phyloP scores from a whole-genome alignment of 2,329 filamentous ascomycete genomes.

The Fusarium chaquense region DNA sequence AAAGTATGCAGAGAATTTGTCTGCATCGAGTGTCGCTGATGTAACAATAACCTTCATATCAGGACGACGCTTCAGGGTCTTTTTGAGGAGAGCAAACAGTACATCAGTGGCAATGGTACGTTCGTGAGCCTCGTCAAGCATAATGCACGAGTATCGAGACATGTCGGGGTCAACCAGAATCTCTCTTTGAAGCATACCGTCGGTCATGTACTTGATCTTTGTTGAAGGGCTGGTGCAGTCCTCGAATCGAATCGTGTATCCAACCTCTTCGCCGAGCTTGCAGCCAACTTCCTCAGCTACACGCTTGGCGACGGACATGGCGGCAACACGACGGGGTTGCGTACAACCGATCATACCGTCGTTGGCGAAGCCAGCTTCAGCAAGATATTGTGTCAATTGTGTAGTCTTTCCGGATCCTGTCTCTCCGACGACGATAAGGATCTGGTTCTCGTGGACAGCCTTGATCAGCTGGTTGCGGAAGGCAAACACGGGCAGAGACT shows the following conservation, averaged over 20 bases:
- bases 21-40: constrained; percentile 93
- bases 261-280: constrained; percentile 89
- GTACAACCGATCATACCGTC: constrained; percentile 94
- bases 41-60: constrained; percentile 97
- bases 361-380: constrained; percentile 90
- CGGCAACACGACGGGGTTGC: constrained; percentile 94
- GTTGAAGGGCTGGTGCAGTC: constrained; percentile 90
- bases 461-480: constrained; percentile 90
- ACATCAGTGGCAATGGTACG: constrained; percentile 96
- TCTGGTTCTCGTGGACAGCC: constrained; percentile 87
- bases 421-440: constrained; percentile 96
- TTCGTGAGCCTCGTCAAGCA: constrained; percentile 98
- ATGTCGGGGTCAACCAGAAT: constrained; percentile 92
- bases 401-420: constrained; percentile 98
- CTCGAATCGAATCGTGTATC: constrained; percentile 97
- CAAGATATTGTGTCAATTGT: constrained; percentile 93
- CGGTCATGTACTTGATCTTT: constrained; percentile 99
- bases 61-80: constrained; percentile 84
- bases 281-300: constrained; percentile 97
- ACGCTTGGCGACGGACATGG: constrained; percentile 97
- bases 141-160: constrained; percentile 92
- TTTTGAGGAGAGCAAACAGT: constrained; percentile 92
- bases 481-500: constrained; percentile 87
- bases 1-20: constrained; percentile 98
- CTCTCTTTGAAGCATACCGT: constrained; percentile 97